Base-by-base conservation (phyloP, 345 rosid species). In the Heritiera fomes region DNA sequence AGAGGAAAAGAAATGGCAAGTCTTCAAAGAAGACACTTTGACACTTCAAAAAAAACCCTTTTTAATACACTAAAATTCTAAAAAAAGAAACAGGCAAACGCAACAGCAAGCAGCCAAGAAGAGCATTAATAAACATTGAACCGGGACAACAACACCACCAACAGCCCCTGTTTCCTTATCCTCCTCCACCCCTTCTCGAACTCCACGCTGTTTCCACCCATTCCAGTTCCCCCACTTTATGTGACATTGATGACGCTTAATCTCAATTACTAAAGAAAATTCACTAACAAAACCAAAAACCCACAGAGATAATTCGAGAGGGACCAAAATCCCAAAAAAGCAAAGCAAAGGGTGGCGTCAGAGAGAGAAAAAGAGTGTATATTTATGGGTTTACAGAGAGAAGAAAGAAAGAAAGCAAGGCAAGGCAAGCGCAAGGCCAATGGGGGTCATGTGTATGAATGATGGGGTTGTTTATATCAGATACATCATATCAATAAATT, bases 121-220 rank as follows among this genome's bases (percentile, higher is more conserved):
- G 85, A 80, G 86, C 87, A 81, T 82, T 79, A 80, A 86, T 77
- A 81, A 83, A 82, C 81, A 80, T 63, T 78, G 83, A 79, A 85
- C 81, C 52, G 80, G 80, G 86, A 52, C 83, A 64, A 67, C 66
- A 73, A 82, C 77, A 64, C 8, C 20, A 50, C 10, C 20, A 60
- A 85, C 86, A 80, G 76, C 81, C 72, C 76, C 72, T 83, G 83
- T 84, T 83, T 77, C 86, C 80, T 80, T 59, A 56, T 53, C 84
- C 81, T 65, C 65, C 80, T 71, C 64, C 67, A 65, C 69, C 62
- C 79, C 32, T 49, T 88, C 85, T 87, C 84, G 87, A 82, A 83
- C 77, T 74, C 45, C 55, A 84, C 77, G 87, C 60, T 50, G 81
- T 69, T 79, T 78, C 78, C 85, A 70, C 56, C 78, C 66, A 7